These are phyloP conservation scores for Penicillium robsamsonii DNA, from an alignment of 495 filamentous ascomycete genomes.

Conservation along the genomic window DNA sequence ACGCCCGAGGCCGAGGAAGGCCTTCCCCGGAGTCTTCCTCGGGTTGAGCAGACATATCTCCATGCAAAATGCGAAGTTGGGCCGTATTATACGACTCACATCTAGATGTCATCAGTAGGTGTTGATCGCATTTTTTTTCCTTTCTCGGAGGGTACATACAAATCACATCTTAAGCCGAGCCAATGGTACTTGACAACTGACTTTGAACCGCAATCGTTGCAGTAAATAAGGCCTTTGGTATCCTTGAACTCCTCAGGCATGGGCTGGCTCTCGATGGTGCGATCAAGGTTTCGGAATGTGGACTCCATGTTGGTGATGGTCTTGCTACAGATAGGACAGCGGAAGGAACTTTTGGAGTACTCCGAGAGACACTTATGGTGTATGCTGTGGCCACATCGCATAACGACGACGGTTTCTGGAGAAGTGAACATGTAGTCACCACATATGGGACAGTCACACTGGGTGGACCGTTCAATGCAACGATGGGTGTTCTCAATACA, in stretches of 20 bases:
- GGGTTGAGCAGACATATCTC: conserved; percentile 27
- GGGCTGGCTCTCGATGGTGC: conserved; percentile 80
- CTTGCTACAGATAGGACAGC: conserved; percentile 91
- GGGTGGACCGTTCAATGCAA: conserved; percentile 90
- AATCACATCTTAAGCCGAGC: conserved; percentile 85
- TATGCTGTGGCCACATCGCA: conserved; percentile 95
- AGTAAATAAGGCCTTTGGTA: conserved; percentile 78
- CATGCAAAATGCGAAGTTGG: conserved; percentile 62
- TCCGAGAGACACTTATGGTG: conserved; percentile 82
- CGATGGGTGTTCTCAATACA: conserved; percentile 76
- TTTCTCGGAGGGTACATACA: conserved; percentile 40
- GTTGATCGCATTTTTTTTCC: not conserved
- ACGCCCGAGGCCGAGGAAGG: conserved; percentile 29
- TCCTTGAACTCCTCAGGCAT: conserved; percentile 84
- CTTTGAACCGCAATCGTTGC: conserved; percentile 91
- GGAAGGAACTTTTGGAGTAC: conserved; percentile 83
- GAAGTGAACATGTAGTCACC: conserved; percentile 98
- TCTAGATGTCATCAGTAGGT: conserved; percentile 31
- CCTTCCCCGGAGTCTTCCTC: conserved; percentile 24
- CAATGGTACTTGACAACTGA: conserved; percentile 87
- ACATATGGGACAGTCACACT: conserved; percentile 98
- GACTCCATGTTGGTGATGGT: conserved; percentile 96
- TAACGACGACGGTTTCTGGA: conserved; percentile 80
- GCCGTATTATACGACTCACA: conserved; percentile 84
- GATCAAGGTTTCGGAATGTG: conserved; percentile 85